phyloP scores from a whole-genome alignment of 352 stramenopile genomes.

The Thalassiosira pacifica region DNA sequence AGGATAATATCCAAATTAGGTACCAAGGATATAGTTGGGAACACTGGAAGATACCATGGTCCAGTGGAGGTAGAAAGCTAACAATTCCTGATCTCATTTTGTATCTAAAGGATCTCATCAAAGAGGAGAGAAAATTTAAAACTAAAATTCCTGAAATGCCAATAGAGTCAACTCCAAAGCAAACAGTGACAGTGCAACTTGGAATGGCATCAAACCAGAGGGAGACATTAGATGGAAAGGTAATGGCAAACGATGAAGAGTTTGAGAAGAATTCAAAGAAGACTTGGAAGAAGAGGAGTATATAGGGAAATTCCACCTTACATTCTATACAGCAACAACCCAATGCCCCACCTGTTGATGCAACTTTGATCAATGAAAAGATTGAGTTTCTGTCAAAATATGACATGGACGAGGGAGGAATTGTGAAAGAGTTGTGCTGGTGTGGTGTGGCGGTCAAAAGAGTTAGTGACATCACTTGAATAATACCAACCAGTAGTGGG shows the following conservation, averaged over 20 bases:
- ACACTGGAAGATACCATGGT: slow-evolving; percentile 12
- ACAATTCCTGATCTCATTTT: slow-evolving; percentile 1
- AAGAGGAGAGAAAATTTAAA: slow-evolving; percentile 11
- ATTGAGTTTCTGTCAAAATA: neutral
- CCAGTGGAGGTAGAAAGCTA: neutral
- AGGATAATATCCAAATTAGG: slow-evolving; percentile 22
- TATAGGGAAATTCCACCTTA: neutral
- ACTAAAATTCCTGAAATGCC: neutral
- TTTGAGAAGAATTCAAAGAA: slow-evolving; percentile 4
- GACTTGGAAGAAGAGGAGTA: too few relatives aligned
- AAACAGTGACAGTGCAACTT: neutral
- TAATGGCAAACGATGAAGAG: neutral
- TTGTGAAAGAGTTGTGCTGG: neutral
- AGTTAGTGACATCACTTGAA: slow-evolving; percentile 8
- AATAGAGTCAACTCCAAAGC: neutral
- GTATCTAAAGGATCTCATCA: slow-evolving; percentile 16
- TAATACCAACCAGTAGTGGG: neutral
- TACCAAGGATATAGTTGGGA: neutral
- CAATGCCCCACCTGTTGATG: neutral
- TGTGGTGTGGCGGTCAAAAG: neutral
- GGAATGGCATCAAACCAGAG: neutral
- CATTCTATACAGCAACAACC: neutral
- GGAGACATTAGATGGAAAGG: neutral
- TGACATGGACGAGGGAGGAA: neutral
- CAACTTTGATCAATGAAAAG: neutral